Base-by-base conservation (phyloP, 2,329 filamentous ascomycete species). In the Orbilia javanica region DNA sequence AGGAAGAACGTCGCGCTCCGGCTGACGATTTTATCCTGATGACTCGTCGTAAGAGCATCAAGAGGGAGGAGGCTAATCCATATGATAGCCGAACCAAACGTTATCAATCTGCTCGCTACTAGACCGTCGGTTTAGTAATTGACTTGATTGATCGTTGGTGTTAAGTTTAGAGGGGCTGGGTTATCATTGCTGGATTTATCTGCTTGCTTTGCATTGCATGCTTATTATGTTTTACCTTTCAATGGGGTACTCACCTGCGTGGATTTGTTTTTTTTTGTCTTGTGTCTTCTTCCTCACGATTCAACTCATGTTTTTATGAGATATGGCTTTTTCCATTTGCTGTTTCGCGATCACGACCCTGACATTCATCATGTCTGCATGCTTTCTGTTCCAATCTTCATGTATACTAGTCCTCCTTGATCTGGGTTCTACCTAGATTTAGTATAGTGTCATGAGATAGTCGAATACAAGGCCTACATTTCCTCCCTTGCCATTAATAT, bases 41-140 rank as follows among this genome's bases (percentile, higher is more conserved):
- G 1, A 0, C n/a, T 13, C 20, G 20, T 0, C 4, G 5, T 2
- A 68, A 55, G 34, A 22, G n/a, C 1, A 3, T 44, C 52, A 57
- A 57, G 3, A 3, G 1, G 4, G n/a, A 50, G 0, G 57, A n/a
- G n/a, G n/a, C n/a, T n/a, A n/a, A n/a, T n/a, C n/a, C n/a, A n/a
- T n/a, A n/a, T n/a, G n/a, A n/a, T n/a, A n/a, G n/a, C n/a, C n/a
- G n/a, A 76, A 0, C 18, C 46, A n/a, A 53, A 39, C 31, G 66
- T 27, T 71, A 50, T 34, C 48, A 76, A 25, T 70, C 66, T 29
- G 29, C 73, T 11, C 15, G 18, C 22, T 44, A 77, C 31, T 77
- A 48, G 27, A 3, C 10, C 11, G 11, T 39, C 11, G 7, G 11
- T 39, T 15, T n/a, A n/a, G 36, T 39, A 39, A 39, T 13, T 4